Base-by-base conservation (phyloP, 2,329 filamentous ascomycete species). In the Penicillium sp. region DNA sequence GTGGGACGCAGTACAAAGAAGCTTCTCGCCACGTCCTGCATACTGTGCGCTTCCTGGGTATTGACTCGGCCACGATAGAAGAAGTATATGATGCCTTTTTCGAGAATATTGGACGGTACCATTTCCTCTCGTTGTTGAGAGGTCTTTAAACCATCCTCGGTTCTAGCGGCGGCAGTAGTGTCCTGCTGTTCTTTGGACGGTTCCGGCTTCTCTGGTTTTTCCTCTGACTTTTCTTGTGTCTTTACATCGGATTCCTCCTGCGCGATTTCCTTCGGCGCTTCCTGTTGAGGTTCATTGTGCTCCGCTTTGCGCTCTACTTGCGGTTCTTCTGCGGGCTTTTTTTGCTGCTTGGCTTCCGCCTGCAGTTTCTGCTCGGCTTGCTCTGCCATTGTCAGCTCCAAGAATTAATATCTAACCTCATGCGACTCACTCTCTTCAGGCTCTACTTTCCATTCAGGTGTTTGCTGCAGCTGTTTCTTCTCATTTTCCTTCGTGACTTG, bases 81-180 rank as follows among this genome's bases (percentile, higher is more conserved):
- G 83, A 96, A 96, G 82, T 96, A 96, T 68, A 97, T 88, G 69
- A 95, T 85, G 3, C 93, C 93, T 71, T 95, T 96, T 72, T 97
- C 93, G 2, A 96, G 83, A 26, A 96, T 87, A 62, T 82, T 88
- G 6, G 84, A 86, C 1, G 87, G 82, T 45, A 84, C 76, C 2
- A 80, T 76, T 49, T 83, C 76, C 68, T 83, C 82, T 47, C 85
- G 82, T 55, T 83, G 73, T 19, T 81, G 75, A 2, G 84, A 83
- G 54, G 83, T 78, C 62, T 81, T 78, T 5, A 87, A 75, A 1
- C 84, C 82, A 21, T 74, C 70, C 55, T 76, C 73, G 41, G 70
- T 62, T 30, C 67, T 64, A 35, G 67, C 49, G 4, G 65, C 41
- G 7, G 60, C 38, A 38, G 41, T 15, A 21, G 13, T 11, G 11